Conservation (phyloP, 305 asterid genomes). For the Salvia sclarea region DNA sequence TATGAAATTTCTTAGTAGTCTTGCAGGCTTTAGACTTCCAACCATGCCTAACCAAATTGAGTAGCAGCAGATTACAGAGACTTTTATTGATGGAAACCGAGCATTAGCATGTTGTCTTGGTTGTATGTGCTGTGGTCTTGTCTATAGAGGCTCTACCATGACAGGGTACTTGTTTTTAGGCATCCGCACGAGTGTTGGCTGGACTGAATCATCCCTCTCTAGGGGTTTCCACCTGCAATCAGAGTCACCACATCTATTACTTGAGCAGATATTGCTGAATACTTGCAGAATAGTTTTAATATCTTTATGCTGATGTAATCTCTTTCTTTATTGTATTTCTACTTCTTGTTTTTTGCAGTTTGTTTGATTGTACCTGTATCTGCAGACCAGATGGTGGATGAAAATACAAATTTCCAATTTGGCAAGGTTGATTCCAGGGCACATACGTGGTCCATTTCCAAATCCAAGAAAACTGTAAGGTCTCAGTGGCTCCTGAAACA, state of each 20-base stretch:
- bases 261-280: background rate
- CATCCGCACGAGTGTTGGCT: constrained; percentile 83
- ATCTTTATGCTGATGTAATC: background rate
- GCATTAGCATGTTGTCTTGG: background rate
- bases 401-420: constrained; percentile 70
- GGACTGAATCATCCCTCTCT: constrained; percentile 60
- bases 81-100: constrained; percentile 29
- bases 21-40: constrained; percentile 5
- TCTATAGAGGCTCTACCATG: constrained; percentile 57
- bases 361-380: constrained; percentile 53
- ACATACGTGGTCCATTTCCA: constrained; percentile 82
- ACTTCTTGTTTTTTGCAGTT: background rate
- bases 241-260: background rate
- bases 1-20: background rate
- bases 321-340: background rate
- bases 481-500: constrained; percentile 57
- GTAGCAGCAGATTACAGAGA: background rate
- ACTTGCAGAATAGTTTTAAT: background rate
- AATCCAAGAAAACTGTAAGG: constrained; percentile 85
- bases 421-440: constrained; percentile 93
- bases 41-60: background rate
- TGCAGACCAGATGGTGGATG: constrained; percentile 76
- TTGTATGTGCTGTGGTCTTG: background rate
- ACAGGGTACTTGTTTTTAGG: constrained; percentile 81
- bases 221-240: constrained; percentile 70